phyloP scores from a whole-genome alignment of 176 grass and related monocot species.

The maize (Zea mays) region Zm-B73-REFERENCE-NAM-5.0 NC_050100.1:216894501-216895000 shows the following conservation, averaged over 20 bases:
- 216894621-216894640: conserved; percentile 63
- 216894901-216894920: background rate
- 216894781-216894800: conserved; percentile 6
- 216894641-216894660: conserved; percentile 71
- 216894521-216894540: background rate
- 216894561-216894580: conserved; percentile 33
- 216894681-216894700: background rate
- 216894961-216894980: too few relatives aligned
- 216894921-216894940: background rate
- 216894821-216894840: background rate
- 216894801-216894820: background rate
- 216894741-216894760: background rate
- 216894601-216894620: conserved; percentile 30
- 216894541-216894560: conserved; percentile 10
- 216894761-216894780: conserved; percentile 37
- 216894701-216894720: background rate
- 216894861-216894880: background rate
- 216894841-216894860: background rate
- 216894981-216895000: too few relatives aligned
- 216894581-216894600: conserved; percentile 12
- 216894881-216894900: too few relatives aligned
- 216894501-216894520: too few relatives aligned
- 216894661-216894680: conserved; percentile 29
- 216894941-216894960: background rate
- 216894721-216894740: background rate